These are phyloP conservation scores for Chaetomium fimeti DNA, from an alignment of 495 filamentous ascomycete genomes.

Conservation along the genomic window DNA sequence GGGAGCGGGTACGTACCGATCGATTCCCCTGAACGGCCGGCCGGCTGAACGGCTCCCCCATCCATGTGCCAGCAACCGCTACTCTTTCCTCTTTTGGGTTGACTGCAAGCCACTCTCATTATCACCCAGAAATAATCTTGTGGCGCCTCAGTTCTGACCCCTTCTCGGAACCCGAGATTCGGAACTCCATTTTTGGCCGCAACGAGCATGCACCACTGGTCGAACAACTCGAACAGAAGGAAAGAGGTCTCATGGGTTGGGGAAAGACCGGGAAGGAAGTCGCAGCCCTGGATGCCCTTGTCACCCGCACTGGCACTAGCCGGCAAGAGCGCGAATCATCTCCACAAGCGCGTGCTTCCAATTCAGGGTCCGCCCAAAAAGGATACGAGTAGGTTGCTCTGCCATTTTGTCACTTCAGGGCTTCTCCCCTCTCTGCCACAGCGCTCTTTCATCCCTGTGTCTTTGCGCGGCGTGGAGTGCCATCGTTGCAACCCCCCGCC, in stretches of 20 bases:
- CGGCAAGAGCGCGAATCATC: constrained; percentile 22
- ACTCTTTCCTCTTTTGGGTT: constrained; percentile 4
- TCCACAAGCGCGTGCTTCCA: constrained; percentile 26
- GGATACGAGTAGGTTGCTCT: constrained; percentile 19
- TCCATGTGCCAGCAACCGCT: neutral
- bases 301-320: constrained; percentile 13
- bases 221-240: neutral
- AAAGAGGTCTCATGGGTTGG: neutral
- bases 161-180: neutral
- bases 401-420: neutral
- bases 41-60: neutral
- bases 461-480: neutral
- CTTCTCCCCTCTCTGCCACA: neutral
- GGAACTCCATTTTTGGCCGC: neutral
- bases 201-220: neutral
- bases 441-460: neutral
- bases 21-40: neutral
- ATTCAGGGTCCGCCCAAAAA: constrained; percentile 16
- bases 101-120: constrained; percentile 5
- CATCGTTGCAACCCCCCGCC: neutral
- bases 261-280: neutral
- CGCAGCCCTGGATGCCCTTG: constrained; percentile 4
- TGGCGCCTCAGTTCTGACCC: neutral
- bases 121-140: constrained; percentile 7
- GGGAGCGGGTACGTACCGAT: neutral